Evolutionary conservation across 2,329 filamentous ascomycete species (phyloP), one percentile per base, ranked within the genome.

Genomic region (Colletotrichum orbiculare): DNA sequence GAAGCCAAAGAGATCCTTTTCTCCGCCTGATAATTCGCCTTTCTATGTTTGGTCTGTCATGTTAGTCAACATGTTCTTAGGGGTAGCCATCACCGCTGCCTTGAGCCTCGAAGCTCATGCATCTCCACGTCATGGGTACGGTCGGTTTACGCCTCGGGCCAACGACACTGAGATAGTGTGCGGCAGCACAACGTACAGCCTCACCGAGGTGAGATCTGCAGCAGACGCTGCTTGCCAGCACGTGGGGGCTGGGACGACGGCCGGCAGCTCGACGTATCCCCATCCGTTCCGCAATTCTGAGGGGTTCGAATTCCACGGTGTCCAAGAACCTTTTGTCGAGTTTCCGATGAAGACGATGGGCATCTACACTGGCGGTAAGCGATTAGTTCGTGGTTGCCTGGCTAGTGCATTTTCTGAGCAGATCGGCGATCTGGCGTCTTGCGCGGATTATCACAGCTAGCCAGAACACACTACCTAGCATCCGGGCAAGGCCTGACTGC

Each of bases 221-320:
- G 73, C 82, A 45, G 76, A 80, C 60, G 77, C 81, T 50, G 86
- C 85, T 3, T 89, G 82, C 77, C 72, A 75, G 17, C 82, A 85
- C 70, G 82, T 86, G 72, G 67, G 76, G 55, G 68, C 75, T 35
- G 79, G 78, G 53, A 69, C 70, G 35, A 72, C 73, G 43, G 75
- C 74, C 45, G 79, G 80, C 67, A 72, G 74, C 59, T 71, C 67
- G 12, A 61, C 34, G 42, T 89, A 89, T 73, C 87, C 87, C 0
- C 87, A 89, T 73, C 75, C 75, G 41, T 89, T 87, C 77, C 84
- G 87, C 74, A 85, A 89, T 78, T 84, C 84, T 69, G 87, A 90
- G 71, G 87, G 85, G 15, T 90, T 91, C 73, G 75, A 79, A 45
- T 90, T 91, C 73, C 63, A 69, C n/a, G 69, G 79, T 2, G 82